Percentiles rank a stretch among this genome's conserved stretches.
Evolutionary conservation across 768 basidiomycete species (phyloP).

Genomic region (Boletales sp.): DNA sequence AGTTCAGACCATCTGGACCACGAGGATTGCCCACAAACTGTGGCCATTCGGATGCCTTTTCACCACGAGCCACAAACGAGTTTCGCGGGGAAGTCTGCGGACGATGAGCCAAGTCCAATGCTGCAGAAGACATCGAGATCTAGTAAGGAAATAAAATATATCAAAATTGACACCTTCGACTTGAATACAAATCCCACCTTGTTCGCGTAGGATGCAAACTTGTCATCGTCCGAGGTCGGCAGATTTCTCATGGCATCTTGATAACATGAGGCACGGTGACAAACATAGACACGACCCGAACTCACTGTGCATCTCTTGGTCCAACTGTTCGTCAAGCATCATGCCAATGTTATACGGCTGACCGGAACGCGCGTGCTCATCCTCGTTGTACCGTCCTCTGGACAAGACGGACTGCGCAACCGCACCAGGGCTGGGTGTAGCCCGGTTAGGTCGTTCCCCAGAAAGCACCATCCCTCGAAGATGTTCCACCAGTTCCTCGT

Average conservation of each 20-base stretch:
- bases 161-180: conserved; percentile 5
- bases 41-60: conserved; percentile 91
- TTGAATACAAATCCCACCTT: conserved; percentile 46
- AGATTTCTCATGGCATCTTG: conserved; percentile 85
- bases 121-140: conserved; percentile 87
- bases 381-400: conserved; percentile 53
- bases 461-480: conserved; percentile 68
- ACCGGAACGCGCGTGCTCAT: conserved; percentile 57
- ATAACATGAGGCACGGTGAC: conserved; percentile 15
- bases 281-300: conserved; percentile 13
- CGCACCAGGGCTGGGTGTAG: conserved; percentile 53
- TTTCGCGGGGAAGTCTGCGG: conserved; percentile 75
- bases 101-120: conserved; percentile 87
- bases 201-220: conserved; percentile 61
- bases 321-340: conserved; percentile 91
- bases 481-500: conserved; percentile 76
- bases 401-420: conserved; percentile 52
- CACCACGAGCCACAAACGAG: conserved; percentile 55
- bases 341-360: conserved; percentile 77
- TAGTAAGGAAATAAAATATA: conserved; percentile 21
- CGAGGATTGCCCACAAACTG: conserved; percentile 71
- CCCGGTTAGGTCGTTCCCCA: conserved; percentile 55
- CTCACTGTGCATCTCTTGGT: conserved; percentile 92
- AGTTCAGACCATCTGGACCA: conserved; percentile 53
- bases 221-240: conserved; percentile 88